Percentiles rank a stretch among this genome's conserved stretches.
phyloP scores from a whole-genome alignment of 768 basidiomycete species.

The Hypholoma fasciculare region DNA sequence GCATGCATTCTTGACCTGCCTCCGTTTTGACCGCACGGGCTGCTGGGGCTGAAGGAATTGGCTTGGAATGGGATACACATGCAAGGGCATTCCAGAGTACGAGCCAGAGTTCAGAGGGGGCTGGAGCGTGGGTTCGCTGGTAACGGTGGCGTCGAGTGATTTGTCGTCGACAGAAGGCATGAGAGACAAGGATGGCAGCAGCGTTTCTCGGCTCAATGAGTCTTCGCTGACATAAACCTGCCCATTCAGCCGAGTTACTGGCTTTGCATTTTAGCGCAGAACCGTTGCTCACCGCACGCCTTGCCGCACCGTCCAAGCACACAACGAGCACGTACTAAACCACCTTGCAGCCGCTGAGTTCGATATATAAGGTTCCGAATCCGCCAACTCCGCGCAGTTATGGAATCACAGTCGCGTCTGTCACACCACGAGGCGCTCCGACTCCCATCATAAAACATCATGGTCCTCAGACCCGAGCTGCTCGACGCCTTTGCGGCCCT shows the following conservation, averaged over 20 bases:
- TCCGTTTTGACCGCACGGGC: slow-evolving; percentile 69
- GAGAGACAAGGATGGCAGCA: slow-evolving; percentile 19
- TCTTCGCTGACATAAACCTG: slow-evolving; percentile 19
- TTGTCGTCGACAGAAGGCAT: slow-evolving; percentile 36
- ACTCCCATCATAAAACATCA: slow-evolving; percentile 5
- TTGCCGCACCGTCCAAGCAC: slow-evolving; percentile 7
- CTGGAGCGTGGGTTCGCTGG: slow-evolving; percentile 36
- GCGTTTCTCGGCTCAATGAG: slow-evolving; percentile 17
- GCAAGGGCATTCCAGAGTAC: slow-evolving; percentile 59
- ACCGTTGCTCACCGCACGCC: slow-evolving; percentile 11
- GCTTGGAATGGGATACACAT: slow-evolving; percentile 69
- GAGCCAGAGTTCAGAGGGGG: slow-evolving; percentile 37
- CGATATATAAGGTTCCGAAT: slow-evolving; percentile 3
- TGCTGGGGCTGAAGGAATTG: slow-evolving; percentile 39
- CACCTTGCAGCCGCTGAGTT: slow-evolving; percentile 4
- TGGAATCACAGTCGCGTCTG: slow-evolving; percentile 19
- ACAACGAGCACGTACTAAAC: slow-evolving; percentile 9
- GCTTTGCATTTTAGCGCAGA: slow-evolving; percentile 8
- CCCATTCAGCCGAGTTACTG: slow-evolving; percentile 18
- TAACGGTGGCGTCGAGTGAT: slow-evolving; percentile 30
- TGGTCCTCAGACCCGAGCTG: slow-evolving; percentile 27
- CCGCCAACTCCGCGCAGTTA: slow-evolving; percentile 21
- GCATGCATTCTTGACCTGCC: slow-evolving; percentile 90
- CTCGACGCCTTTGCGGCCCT: slow-evolving; percentile 28
- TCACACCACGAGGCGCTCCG: slow-evolving; percentile 16